Evolutionary conservation across 2,329 filamentous ascomycete species (phyloP).

Genomic region (Trichoderma breve): DNA sequence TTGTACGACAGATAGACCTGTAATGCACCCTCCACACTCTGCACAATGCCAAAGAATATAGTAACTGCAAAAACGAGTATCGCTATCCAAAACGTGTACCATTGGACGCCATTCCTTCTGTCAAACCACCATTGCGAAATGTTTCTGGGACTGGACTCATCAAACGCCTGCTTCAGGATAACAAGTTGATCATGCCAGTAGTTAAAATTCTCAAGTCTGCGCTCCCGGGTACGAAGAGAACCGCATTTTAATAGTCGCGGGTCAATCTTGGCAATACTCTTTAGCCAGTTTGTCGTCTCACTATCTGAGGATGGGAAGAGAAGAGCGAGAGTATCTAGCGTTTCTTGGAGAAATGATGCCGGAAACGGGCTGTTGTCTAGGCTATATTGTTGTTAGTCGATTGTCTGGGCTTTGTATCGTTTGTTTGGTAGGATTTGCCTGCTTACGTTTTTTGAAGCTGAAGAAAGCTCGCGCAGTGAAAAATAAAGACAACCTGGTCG

Average conservation of each 20-base stretch:
- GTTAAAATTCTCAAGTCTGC: conserved; percentile 32
- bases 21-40: conserved; percentile 40
- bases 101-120: conserved; percentile 41
- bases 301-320: conserved; percentile 35
- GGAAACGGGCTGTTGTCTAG: conserved; percentile 28
- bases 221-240: conserved; percentile 29
- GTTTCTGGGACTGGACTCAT: conserved; percentile 37
- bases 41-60: conserved; percentile 40
- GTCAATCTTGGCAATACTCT: conserved; percentile 27
- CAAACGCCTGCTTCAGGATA: conserved; percentile 41
- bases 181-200: conserved; percentile 45
- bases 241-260: conserved; percentile 28
- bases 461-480: conserved; percentile 41
- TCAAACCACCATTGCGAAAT: conserved; percentile 45
- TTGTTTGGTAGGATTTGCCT: not conserved
- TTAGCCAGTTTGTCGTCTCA: conserved; percentile 27
- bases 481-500: conserved; percentile 39
- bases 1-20: conserved; percentile 4
- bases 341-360: conserved; percentile 35
- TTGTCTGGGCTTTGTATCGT: fast-evolving
- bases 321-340: conserved; percentile 37
- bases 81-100: conserved; percentile 46
- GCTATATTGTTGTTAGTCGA: not conserved
- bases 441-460: conserved; percentile 27
- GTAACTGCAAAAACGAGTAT: conserved; percentile 33